Evolutionary conservation across 2,329 filamentous ascomycete species (phyloP).

Genomic region (Pyrenophora teres): DNA sequence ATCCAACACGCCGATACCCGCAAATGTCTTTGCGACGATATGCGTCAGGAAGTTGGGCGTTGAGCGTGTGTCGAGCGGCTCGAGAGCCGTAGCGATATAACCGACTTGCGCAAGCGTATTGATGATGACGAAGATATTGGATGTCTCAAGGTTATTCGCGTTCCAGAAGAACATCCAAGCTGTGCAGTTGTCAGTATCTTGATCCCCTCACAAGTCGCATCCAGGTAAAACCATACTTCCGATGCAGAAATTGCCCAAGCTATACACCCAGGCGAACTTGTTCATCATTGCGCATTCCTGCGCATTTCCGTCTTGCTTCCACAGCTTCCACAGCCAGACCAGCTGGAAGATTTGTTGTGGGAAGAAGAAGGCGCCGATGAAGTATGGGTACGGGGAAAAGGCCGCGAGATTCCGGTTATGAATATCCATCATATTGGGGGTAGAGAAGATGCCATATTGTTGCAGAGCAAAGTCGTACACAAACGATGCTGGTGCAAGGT

Average conservation of each 20-base stretch:
- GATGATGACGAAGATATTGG: conserved; percentile 61
- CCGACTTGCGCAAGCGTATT: conserved; percentile 61
- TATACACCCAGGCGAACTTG: conserved; percentile 61
- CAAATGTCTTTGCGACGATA: conserved; percentile 63
- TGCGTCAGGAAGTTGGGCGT: conserved; percentile 62
- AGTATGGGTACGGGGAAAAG: conserved; percentile 63
- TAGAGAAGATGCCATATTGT: conserved; percentile 62
- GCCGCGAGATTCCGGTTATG: conserved; percentile 64
- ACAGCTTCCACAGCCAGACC: conserved; percentile 62
- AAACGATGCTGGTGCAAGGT: conserved; percentile 61
- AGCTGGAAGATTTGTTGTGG: conserved; percentile 64
- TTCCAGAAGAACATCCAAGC: conserved; percentile 69
- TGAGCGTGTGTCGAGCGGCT: conserved; percentile 56
- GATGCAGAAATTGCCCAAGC: conserved; percentile 63
- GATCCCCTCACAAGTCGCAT: neutral
- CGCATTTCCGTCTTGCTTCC: conserved; percentile 52
- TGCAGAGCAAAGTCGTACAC: conserved; percentile 62
- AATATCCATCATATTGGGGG: conserved; percentile 64
- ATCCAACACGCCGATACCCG: conserved; percentile 64
- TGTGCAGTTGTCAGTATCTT: conserved; percentile 17
- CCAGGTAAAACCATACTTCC: conserved; percentile 52
- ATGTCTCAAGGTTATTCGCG: conserved; percentile 53
- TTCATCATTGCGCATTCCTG: conserved; percentile 57
- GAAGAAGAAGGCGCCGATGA: conserved; percentile 66
- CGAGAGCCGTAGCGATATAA: conserved; percentile 57